Evolutionary conservation across 2,329 filamentous ascomycete species (phyloP).

Genomic region (Fulvia fulva): DNA sequence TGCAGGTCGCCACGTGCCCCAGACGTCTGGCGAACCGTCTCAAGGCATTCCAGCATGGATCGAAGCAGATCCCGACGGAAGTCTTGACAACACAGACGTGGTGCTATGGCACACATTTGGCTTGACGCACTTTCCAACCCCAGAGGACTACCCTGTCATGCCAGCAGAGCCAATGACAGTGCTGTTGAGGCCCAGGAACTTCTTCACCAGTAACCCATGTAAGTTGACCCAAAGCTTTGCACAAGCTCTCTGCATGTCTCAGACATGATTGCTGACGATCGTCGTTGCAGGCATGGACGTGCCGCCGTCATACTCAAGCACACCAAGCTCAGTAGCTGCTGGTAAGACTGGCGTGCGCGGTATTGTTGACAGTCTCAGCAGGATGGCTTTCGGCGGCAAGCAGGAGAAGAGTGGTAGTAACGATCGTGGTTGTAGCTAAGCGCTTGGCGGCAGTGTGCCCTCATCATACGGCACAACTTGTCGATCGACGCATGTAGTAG

Average conservation of each 20-base stretch:
- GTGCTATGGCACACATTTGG: slow-evolving; percentile 95
- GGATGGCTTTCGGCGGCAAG: slow-evolving; percentile 44
- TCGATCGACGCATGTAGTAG: not conserved
- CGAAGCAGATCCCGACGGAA: slow-evolving; percentile 59
- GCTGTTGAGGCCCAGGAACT: slow-evolving; percentile 73
- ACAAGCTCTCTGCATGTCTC: not conserved
- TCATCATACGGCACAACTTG: not conserved
- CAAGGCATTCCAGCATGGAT: slow-evolving; percentile 74
- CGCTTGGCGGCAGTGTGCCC: not conserved
- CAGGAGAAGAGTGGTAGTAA: slow-evolving; percentile 34
- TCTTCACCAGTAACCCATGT: slow-evolving; percentile 75
- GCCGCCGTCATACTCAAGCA: slow-evolving; percentile 68
- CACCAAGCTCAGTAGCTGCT: slow-evolving; percentile 61
- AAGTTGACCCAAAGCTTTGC: slow-evolving; percentile 1
- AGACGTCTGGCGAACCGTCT: slow-evolving; percentile 76
- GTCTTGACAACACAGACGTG: slow-evolving; percentile 76
- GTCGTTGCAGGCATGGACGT: slow-evolving; percentile 58
- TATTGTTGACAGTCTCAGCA: slow-evolving; percentile 50
- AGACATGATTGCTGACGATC: not conserved
- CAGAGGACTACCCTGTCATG: slow-evolving; percentile 92
- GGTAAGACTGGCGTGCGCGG: slow-evolving; percentile 36
- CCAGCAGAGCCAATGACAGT: slow-evolving; percentile 62
- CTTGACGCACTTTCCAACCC: slow-evolving; percentile 80
- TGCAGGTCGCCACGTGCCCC: slow-evolving; percentile 80
- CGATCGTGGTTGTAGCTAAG: slow-evolving; percentile 17